Base-by-base conservation (phyloP, 371 early-diverging fungal genomes). In the Lichtheimia ramosa region DNA sequence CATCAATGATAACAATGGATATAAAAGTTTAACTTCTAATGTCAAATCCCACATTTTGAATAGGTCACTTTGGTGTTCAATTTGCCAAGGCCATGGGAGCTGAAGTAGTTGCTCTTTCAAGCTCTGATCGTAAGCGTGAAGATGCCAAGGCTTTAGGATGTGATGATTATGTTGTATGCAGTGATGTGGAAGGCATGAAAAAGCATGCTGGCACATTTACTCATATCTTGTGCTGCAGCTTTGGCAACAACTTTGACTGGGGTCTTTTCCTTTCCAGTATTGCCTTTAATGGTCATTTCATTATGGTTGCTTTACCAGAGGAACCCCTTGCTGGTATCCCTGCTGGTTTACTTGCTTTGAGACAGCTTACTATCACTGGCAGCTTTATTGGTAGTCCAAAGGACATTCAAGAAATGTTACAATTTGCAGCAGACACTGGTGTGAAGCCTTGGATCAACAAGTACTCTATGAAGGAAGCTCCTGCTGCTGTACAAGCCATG, bases 361-460 rank as follows among this genome's bases (percentile, higher is more conserved):
- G 55, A 3, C 76, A 85, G 51, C 63, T 85, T 13, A 61, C 74
- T 0, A 54, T 94, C 25, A 71, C 69, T 0, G 93, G 92, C 0
- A 89, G 90, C 13, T 50, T 84, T 49, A 90, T 92, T 65, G 93
- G 92, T 41, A 79, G 83, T 13, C 76, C 70, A 21, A 50, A 68
- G 1, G 69, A 68, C 3, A 74, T 90, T 34, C 62, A 74, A 48
- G 86, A 86, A 48, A 89, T 88, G 81, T 74, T 95, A 12, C 75
- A 83, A 24, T 88, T 92, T 73, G 89, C 92, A 3, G 83, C 79
- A 54, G 65, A 85, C 62, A 75, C 83, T 48, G 66, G 79, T 48
- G 83, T 92, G 53, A 64, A 74, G 48, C 89, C 91, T 14, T 83
- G 83, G 78, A 79, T 91, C 51, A 81, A 90, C 68, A 74, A 74